These are phyloP conservation scores for Roridomyces roridus DNA, from an alignment of 768 basidiomycete species.

Conservation along the genomic window DNA sequence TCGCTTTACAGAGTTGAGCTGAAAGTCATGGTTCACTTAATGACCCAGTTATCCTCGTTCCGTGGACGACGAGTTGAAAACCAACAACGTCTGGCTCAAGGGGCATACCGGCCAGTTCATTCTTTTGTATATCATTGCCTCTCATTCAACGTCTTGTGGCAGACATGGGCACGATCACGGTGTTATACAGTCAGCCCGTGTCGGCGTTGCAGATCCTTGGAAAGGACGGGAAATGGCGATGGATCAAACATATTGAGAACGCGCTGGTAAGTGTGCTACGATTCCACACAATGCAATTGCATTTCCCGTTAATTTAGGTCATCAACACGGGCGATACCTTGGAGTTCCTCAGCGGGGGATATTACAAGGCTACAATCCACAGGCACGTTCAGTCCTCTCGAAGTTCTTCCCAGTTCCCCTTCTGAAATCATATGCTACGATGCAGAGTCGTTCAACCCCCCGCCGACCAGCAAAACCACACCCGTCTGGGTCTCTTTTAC, in stretches of 20 bases:
- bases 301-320: conserved; percentile 49
- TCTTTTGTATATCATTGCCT: too few species aligned
- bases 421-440: too few species aligned
- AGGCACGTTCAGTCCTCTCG: conserved; percentile 24
- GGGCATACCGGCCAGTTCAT: conserved; percentile 59
- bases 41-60: conserved; percentile 61
- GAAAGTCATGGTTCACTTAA: neutral
- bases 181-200: conserved; percentile 64
- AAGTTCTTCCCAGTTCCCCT: neutral
- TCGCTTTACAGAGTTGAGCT: neutral
- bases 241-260: conserved; percentile 64
- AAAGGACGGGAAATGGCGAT: conserved; percentile 58
- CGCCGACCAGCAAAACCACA: conserved; percentile 51
- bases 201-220: conserved; percentile 62
- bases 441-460: conserved; percentile 65
- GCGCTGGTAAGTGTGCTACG: conserved; percentile 48
- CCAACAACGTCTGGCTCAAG: conserved; percentile 64
- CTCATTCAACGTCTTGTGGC: neutral
- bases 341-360: conserved; percentile 66
- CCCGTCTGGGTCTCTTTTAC: conserved; percentile 65
- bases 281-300: neutral
- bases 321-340: conserved; percentile 67
- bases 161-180: too few species aligned
- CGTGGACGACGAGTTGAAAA: conserved; percentile 53
- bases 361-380: conserved; percentile 65